These are phyloP conservation scores for Solanum chaucha DNA, from an alignment of 257 asterid genomes.

Conservation along the genomic window DNA sequence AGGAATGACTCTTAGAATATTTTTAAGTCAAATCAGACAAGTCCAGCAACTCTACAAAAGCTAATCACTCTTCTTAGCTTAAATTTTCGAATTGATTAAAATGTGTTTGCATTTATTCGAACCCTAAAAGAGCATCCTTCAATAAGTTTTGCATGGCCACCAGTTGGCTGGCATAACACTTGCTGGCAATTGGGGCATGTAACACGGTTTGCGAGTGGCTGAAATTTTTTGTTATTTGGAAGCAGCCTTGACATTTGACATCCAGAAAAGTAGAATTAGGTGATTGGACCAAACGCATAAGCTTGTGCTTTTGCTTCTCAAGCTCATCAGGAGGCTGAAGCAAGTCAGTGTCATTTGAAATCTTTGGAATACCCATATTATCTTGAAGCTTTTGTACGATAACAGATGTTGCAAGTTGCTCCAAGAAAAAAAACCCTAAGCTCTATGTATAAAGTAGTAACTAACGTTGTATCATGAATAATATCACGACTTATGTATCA, in stretches of 20 bases:
- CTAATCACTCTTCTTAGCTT: too few relatives aligned
- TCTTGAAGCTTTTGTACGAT: background rate
- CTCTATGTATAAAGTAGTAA: too few relatives aligned
- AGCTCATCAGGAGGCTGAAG: slow-evolving; percentile 3
- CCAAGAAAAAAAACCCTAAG: too few relatives aligned
- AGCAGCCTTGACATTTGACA: background rate
- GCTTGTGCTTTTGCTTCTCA: slow-evolving; percentile 7
- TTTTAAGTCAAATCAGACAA: too few relatives aligned
- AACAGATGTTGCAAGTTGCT: background rate
- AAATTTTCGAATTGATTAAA: too few relatives aligned
- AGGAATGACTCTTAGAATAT: too few relatives aligned
- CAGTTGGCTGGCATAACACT: background rate
- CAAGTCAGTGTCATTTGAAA: slow-evolving; percentile 3
- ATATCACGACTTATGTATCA: too few relatives aligned
- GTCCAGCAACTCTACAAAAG: too few relatives aligned
- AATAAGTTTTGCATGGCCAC: background rate
- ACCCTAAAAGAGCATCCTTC: slow-evolving; percentile 10
- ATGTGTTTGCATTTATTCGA: too few relatives aligned
- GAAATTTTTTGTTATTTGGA: background rate
- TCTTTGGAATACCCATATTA: background rate
- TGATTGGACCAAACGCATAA: background rate
- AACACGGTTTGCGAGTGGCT: slow-evolving; percentile 3
- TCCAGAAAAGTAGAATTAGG: background rate
- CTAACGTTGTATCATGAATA: too few relatives aligned
- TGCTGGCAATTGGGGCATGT: background rate